Conservation (phyloP, 441 rosid genomes). For the Melastoma candidum region DNA sequence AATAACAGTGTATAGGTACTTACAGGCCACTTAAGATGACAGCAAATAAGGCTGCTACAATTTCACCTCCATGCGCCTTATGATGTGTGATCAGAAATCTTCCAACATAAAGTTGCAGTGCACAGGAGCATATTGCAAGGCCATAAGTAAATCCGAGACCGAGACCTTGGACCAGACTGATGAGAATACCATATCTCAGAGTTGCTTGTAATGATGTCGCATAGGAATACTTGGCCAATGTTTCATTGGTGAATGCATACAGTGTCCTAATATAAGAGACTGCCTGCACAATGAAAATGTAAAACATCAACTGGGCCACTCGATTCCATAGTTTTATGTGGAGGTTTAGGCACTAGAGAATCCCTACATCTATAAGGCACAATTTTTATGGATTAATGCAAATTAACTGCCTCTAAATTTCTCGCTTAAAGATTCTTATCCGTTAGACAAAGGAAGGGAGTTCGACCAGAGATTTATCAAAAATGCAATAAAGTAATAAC, state of each 20-base stretch:
- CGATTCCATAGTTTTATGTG: too few species aligned
- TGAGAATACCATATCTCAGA: constrained; percentile 86
- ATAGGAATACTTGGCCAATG: constrained; percentile 94
- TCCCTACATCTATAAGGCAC: too few species aligned
- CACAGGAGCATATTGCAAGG: constrained; percentile 97
- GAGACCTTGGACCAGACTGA: constrained; percentile 99
- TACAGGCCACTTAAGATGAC: constrained; percentile 98
- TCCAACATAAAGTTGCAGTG: constrained; percentile 98
- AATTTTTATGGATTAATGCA: background rate
- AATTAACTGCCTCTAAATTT: constrained; percentile 11
- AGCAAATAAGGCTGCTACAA: constrained; percentile 87
- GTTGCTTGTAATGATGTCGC: constrained; percentile 99
- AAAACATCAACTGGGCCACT: background rate
- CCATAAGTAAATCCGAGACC: constrained; percentile 99
- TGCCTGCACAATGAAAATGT: constrained; percentile 43
- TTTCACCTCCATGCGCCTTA: constrained; percentile 91
- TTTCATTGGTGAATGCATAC: constrained; percentile 97
- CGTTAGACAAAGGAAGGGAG: too few species aligned
- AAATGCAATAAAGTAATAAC: too few species aligned
- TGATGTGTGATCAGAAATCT: constrained; percentile 52
- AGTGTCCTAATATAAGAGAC: constrained; percentile 80
- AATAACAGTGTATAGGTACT: constrained; percentile 29
- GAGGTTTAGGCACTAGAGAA: too few species aligned
- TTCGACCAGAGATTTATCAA: too few species aligned
- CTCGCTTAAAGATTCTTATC: too few species aligned